Evolutionary conservation across 148 eudicot genomes (phyloP), one percentile per base, ranked within the genome.

Genomic region (Oxyria digyna): DNA sequence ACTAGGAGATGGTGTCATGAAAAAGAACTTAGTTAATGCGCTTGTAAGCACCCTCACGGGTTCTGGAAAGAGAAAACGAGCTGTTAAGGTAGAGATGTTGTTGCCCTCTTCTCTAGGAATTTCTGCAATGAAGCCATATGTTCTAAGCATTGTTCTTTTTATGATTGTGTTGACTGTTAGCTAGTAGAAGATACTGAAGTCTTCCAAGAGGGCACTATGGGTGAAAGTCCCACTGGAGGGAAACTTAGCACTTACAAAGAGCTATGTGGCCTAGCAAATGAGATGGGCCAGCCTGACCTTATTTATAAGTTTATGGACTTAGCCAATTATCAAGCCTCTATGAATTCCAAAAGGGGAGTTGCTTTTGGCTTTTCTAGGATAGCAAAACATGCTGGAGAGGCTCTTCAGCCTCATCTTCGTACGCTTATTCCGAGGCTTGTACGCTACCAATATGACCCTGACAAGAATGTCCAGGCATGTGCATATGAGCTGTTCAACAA

Each of bases 321-420:
- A 55, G 96, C 98, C 62, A 93, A 93, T 82, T 88, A 93, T 80
- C 98, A 93, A 71, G 88, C 92, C 50, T 87, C 98, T 79, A 64
- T 93, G 69, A 93, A 86, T 80, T 93, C 98, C 48, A 93, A 93
- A 80, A 86, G 98, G 79, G 98, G 96, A 73, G 98, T 91, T 74
- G 98, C 98, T 65, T 93, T 89, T 86, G 98, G 98, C 31, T 93
- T 93, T 77, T 93, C 98, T 40, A 93, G 87, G 81, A 93, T 93
- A 67, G 98, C 98, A 67, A 93, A 93, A 80, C 91, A 78, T 79
- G 95, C 96, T 71, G 98, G 98, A 72, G 96, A 87, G 83, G 98
- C 92, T 70, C 84, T 93, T 71, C 77, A 83, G 54, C 98, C 96
- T 27, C 85, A 87, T 75, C 83, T 93, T 18, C 83, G 79, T 49